These are phyloP conservation scores for Clonostachys chloroleuca DNA, from an alignment of 2,329 filamentous ascomycete species.

Conservation along the genomic window DNA sequence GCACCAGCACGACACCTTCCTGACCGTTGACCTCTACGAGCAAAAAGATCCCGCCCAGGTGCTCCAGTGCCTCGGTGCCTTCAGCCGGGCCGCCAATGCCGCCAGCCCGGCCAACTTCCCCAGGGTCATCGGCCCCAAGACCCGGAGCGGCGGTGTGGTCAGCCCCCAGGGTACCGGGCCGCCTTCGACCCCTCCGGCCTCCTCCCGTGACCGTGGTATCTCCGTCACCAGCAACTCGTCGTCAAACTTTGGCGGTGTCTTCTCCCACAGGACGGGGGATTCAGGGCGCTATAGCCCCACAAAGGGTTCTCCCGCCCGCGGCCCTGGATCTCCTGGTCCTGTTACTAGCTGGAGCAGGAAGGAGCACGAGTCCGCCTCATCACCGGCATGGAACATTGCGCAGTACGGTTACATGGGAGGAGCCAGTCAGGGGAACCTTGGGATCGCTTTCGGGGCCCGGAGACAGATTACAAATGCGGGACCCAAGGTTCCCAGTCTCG, in stretches of 20 bases:
- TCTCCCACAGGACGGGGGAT: conserved; percentile 45
- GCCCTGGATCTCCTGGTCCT: conserved; percentile 43
- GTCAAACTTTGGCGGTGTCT: conserved; percentile 38
- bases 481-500: conserved; percentile 74
- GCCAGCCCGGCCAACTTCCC: conserved; percentile 73
- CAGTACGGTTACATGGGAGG: conserved; percentile 99
- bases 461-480: conserved; percentile 86
- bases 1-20: conserved; percentile 89
- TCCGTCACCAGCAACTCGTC: conserved; percentile 58
- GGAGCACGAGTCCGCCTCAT: conserved; percentile 73
- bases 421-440: conserved; percentile 91
- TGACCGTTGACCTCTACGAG: conserved; percentile 95
- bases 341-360: conserved; percentile 90
- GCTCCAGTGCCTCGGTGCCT: conserved; percentile 84
- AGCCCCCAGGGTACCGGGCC: conserved; percentile 63
- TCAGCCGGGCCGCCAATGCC: conserved; percentile 79
- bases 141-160: conserved; percentile 47
- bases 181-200: conserved; percentile 14
- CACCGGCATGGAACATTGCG: conserved; percentile 95
- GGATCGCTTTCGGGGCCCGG: conserved; percentile 85
- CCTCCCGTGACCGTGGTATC: conserved; percentile 37
- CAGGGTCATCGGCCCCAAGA: conserved; percentile 64
- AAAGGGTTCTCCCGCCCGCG: conserved; percentile 48
- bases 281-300: conserved; percentile 58
- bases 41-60: conserved; percentile 95